Evolutionary conservation across 805 yeast species (phyloP), one percentile per base, ranked within the genome.

Genomic region (Metschnikowia continentalis): DNA sequence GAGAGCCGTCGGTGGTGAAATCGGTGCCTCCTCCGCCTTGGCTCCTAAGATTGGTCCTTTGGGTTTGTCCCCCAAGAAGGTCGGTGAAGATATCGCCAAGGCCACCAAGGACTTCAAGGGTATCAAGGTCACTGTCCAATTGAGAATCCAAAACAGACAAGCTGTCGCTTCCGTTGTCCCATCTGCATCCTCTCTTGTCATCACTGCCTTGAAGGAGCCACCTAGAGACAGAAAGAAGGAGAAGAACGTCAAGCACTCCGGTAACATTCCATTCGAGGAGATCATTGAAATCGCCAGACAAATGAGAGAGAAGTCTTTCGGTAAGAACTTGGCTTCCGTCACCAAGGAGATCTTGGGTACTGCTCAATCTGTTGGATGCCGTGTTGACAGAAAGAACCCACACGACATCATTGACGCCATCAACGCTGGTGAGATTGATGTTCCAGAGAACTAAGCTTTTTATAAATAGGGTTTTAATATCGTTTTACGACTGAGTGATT

Each of bases 161-260:
- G 99, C 99, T 70, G 81, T 86, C 66, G 96, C 95, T 67, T 90
- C 97, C 58, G 98, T 94, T 77, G 99, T 94, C 58, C 99, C 99
- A 80, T 86, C 98, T 76, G 99, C 99, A 68, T 92, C 98, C 54
- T 90, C 99, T 66, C 85, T 94, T 71, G 97, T 94, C 75, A 94
- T 94, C 79, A 90, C 97, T 75, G 99, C 99, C 67, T 84, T 94
- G 75, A 94, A 94, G 85, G 99, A 94, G 84, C 90, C 99, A 67
- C 97, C 97, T 75, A 92, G 99, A 88, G 99, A 94, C 86, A 87
- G 97, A 84, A 94, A 94, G 95, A 94, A 94, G 96, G 98, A 94
- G 76, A 94, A 94, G 94, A 92, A 94, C 83, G 88, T 94, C 78
- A 90, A 91, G 85, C 99, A 94, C 89, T 85, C 84, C 76, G 99